Conservation (phyloP, 805 yeast species). For the Ascoidea asiatica region DNA sequence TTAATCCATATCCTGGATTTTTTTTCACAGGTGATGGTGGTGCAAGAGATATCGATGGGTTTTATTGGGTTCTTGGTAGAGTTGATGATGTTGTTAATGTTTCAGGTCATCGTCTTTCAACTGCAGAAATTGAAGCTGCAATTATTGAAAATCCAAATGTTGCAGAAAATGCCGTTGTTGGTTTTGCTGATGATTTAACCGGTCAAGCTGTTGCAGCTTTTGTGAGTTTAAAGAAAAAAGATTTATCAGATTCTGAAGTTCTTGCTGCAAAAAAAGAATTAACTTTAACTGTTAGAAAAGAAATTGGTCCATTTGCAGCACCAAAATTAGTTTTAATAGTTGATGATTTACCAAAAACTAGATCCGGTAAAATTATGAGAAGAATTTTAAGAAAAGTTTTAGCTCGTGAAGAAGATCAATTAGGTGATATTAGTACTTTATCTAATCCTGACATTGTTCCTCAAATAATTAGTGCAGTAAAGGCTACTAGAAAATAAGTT, state of each 20-base stretch:
- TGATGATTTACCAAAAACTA: conserved; percentile 68
- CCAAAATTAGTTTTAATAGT: conserved; percentile 62
- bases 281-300: conserved; percentile 55
- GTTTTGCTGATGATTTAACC: conserved; percentile 67
- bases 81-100: conserved; percentile 82
- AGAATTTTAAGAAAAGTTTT: conserved; percentile 65
- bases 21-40: conserved; percentile 87
- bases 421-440: conserved; percentile 67
- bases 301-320: conserved; percentile 77
- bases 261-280: conserved; percentile 44
- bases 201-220: conserved; percentile 79
- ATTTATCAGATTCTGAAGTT: conserved; percentile 28
- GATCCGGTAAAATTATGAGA: conserved; percentile 81
- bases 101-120: conserved; percentile 75
- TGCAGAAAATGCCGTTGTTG: conserved; percentile 72
- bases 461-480: not conserved
- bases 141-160: conserved; percentile 55
- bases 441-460: conserved; percentile 58
- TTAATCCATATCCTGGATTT: conserved; percentile 64
- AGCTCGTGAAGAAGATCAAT: conserved; percentile 63
- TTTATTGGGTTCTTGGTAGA: conserved; percentile 73
- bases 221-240: conserved; percentile 51
- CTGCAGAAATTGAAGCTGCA: conserved; percentile 79
- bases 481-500: not conserved
- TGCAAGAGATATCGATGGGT: conserved; percentile 70